phyloP scores from a whole-genome alignment of 108 stramenopile species.

The Skeletonema tropicum region DNA sequence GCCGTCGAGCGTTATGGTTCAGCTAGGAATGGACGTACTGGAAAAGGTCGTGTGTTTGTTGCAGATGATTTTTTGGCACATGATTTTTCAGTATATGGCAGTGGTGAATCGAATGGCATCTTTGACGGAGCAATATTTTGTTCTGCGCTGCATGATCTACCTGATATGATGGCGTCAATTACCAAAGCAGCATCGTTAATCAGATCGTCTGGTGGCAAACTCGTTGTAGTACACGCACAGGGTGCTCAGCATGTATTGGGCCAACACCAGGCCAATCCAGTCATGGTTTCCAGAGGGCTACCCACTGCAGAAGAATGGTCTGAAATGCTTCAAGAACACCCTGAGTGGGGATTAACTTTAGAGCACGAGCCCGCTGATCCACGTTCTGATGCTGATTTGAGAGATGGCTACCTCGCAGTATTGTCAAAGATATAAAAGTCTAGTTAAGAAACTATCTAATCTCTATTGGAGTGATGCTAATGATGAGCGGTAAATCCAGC shows the following conservation, averaged over 20 bases:
- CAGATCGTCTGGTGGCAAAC: conserved; percentile 33
- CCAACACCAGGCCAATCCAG: conserved; percentile 66
- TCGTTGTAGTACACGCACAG: conserved; percentile 73
- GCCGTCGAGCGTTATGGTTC: conserved; percentile 48
- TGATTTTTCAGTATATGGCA: conserved; percentile 52
- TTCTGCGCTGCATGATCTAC: conserved; percentile 70
- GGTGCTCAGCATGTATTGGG: conserved; percentile 66
- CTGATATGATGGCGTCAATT: conserved; percentile 55
- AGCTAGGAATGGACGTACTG: conserved; percentile 44
- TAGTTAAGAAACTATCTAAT: not conserved
- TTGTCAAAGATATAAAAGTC: conserved; percentile 25
- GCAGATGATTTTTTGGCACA: conserved; percentile 50
- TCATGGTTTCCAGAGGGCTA: conserved; percentile 67
- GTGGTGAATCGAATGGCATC: conserved; percentile 8
- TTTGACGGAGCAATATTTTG: conserved; percentile 76
- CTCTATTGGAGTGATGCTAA: not conserved
- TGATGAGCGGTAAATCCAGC: conserved; percentile 20
- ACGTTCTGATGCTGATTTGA: conserved; percentile 37
- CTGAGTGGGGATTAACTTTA: conserved; percentile 28
- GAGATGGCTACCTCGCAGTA: conserved; percentile 52
- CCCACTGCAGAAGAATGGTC: conserved; percentile 63
- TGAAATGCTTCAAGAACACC: conserved; percentile 27
- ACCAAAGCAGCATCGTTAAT: conserved; percentile 54
- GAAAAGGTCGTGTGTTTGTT: conserved; percentile 34
- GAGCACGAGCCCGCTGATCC: conserved; percentile 44